Percentiles rank a stretch among this genome's conserved stretches.
phyloP scores from a whole-genome alignment of 2,329 filamentous ascomycete genomes.

The Boeremia exigua region DNA sequence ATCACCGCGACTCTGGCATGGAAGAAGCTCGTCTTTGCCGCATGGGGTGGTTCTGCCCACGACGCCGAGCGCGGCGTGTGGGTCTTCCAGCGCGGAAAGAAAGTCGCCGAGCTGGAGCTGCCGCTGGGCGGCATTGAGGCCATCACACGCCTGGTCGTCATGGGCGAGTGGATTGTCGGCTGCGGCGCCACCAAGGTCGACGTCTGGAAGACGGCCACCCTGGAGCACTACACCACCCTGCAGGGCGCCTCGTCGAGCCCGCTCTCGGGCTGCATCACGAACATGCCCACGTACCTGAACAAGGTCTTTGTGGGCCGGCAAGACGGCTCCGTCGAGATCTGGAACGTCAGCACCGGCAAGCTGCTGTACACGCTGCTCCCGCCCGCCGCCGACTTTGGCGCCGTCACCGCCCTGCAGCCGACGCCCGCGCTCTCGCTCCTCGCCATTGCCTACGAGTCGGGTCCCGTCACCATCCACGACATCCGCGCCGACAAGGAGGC shows the following conservation, averaged over 20 bases:
- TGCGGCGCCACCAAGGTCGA: constrained; percentile 78
- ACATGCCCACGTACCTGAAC: constrained; percentile 94
- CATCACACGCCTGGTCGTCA: constrained; percentile 77
- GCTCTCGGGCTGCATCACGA: constrained; percentile 80
- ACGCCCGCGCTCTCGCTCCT: constrained; percentile 84
- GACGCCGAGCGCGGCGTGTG: constrained; percentile 73
- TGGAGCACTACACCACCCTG: constrained; percentile 91
- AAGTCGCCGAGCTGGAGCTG: constrained; percentile 74
- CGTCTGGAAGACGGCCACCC: constrained; percentile 83
- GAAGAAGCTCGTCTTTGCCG: constrained; percentile 87
- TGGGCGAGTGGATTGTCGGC: constrained; percentile 90
- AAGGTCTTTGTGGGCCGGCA: constrained; percentile 89
- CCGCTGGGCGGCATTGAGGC: constrained; percentile 71
- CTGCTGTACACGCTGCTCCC: constrained; percentile 89
- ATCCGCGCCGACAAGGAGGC: constrained; percentile 77
- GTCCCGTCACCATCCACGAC: constrained; percentile 80
- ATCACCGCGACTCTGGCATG: constrained; percentile 89
- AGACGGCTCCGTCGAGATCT: constrained; percentile 93
- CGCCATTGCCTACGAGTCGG: constrained; percentile 84
- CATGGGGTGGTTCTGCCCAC: constrained; percentile 73
- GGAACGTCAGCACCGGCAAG: constrained; percentile 93
- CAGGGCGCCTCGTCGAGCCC: constrained; percentile 65
- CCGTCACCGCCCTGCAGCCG: constrained; percentile 86
- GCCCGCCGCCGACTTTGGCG: constrained; percentile 72
- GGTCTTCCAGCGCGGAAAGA: constrained; percentile 91